Evolutionary conservation across 2,329 filamentous ascomycete genomes (phyloP), one percentile per base, ranked within the genome.

Genomic region (Xylaria sp.): DNA sequence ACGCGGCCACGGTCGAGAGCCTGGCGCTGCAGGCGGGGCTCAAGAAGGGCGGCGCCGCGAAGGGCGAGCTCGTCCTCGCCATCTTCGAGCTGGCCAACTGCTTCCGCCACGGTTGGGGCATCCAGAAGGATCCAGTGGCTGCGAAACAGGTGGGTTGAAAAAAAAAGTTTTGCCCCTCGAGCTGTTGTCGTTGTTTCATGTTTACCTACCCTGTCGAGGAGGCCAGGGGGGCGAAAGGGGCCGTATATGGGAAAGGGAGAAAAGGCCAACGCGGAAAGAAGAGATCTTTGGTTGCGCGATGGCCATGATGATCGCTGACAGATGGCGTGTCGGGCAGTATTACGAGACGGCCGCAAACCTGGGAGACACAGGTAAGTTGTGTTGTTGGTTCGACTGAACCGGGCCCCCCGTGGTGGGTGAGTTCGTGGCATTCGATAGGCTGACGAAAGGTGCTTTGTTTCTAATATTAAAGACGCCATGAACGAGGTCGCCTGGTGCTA

Each of bases 321-420:
- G 45, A 38, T 58, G 48, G 40, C 19, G 29, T 41, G 26, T 56
- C 59, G 60, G 61, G 59, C 80, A 96, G 81, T 99, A 97, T 73
- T 99, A 97, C 73, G 93, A 97, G 76, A 97, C 93, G 8, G 94
- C 94, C 22, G 94, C 94, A 56, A 97, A 99, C 71, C 77, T 99
- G 62, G 94, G 94, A 57, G 94, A 99, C 73, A 91, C 90, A 41
- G 84, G 84, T 85, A 73, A 68, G 82, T 72, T 56, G 24, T 50
- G 47, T 53, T 56, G 57, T 52, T 41, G 52, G 54, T 56, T 46
- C 22, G 44, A 42, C 29, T 34, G 29, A 46, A 44, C 38, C 39
- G 51, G 26, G n/a, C n/a, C n/a, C n/a, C n/a, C 44, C 45, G 51
- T 51, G 34, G 45, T 55, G 47, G 40, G 54, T 37, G 50, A 7